phyloP scores from a whole-genome alignment of 169 alveolate species.

The Theileria orientalis region DNA sequence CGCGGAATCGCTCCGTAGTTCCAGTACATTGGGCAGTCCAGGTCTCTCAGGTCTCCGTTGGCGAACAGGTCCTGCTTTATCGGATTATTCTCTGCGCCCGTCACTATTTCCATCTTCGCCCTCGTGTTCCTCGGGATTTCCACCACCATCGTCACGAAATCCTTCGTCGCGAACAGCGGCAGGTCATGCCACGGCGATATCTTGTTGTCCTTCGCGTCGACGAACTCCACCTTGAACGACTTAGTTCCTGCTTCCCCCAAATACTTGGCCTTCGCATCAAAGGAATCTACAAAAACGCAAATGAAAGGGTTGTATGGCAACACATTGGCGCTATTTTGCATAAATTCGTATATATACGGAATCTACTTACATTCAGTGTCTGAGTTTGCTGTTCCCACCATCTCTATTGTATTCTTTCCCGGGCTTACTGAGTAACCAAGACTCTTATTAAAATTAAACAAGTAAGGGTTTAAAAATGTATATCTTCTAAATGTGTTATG shows the following conservation, averaged over 20 bases:
- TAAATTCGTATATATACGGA: neutral
- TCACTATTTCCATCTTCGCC: constrained; percentile 73
- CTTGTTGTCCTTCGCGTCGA: constrained; percentile 32
- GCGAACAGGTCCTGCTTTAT: constrained; percentile 69
- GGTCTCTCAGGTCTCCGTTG: constrained; percentile 67
- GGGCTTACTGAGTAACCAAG: no score
- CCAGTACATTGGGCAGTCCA: constrained; percentile 84
- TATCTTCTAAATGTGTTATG: neutral
- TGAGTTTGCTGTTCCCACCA: no score
- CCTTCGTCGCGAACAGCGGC: constrained; percentile 33
- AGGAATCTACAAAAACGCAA: neutral
- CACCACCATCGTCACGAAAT: constrained; percentile 65
- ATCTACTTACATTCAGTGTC: neutral
- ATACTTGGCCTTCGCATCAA: constrained; percentile 8
- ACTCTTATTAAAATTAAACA: no score
- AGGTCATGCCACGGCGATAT: constrained; percentile 65
- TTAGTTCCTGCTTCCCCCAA: constrained; percentile 43
- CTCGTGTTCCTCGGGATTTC: constrained; percentile 73
- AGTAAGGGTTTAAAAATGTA: no score
- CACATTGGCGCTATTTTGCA: no score
- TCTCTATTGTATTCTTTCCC: no score
- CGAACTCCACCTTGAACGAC: constrained; percentile 33
- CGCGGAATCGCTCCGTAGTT: constrained; percentile 91
- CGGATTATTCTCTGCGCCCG: constrained; percentile 64
- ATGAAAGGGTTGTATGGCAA: neutral